A percentile compares a stretch with the other conserved stretches of the same genome.
phyloP scores from a whole-genome alignment of 306 rosid species.

The Begonia loranthoides region DNA sequence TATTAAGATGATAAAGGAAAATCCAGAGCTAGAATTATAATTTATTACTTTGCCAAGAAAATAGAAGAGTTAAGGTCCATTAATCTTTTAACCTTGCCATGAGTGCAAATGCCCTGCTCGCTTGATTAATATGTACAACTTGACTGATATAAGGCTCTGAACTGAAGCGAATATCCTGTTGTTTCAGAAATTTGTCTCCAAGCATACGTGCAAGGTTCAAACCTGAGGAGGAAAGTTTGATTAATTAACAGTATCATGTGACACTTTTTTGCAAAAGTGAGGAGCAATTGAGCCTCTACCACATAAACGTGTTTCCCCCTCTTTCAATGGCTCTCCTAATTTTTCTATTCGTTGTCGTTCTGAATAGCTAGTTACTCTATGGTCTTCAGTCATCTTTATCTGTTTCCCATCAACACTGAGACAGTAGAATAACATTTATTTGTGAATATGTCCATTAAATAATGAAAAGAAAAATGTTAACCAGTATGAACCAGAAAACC shows the following conservation, averaged over 20 bases:
- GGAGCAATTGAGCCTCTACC: slow-evolving; percentile 26
- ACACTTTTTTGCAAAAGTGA: too few species aligned
- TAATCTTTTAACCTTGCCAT: slow-evolving; percentile 54
- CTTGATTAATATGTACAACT: slow-evolving; percentile 46
- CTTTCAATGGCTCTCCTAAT: slow-evolving; percentile 75
- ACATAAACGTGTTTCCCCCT: slow-evolving; percentile 81
- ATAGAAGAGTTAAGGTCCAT: too few species aligned
- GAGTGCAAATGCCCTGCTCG: slow-evolving; percentile 53
- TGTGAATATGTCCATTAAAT: neutral
- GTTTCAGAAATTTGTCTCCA: slow-evolving; percentile 93
- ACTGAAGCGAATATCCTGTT: slow-evolving; percentile 92
- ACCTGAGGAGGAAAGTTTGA: slow-evolving; percentile 27
- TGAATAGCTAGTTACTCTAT: slow-evolving; percentile 50
- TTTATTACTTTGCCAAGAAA: too few species aligned
- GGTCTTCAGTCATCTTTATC: slow-evolving; percentile 84
- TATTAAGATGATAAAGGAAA: too few species aligned
- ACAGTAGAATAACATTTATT: slow-evolving; percentile 9
- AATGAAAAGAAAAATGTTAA: neutral
- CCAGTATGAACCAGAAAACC: neutral
- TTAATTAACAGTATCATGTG: too few species aligned
- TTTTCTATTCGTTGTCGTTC: slow-evolving; percentile 70
- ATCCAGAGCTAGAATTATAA: too few species aligned
- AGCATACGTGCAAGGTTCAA: slow-evolving; percentile 94
- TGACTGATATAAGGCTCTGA: slow-evolving; percentile 75
- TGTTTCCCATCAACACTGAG: slow-evolving; percentile 67